Percentiles rank a stretch among this genome's conserved stretches.
Evolutionary conservation across 352 stramenopile genomes (phyloP).

Genomic region (Pythium phragmiticola): DNA sequence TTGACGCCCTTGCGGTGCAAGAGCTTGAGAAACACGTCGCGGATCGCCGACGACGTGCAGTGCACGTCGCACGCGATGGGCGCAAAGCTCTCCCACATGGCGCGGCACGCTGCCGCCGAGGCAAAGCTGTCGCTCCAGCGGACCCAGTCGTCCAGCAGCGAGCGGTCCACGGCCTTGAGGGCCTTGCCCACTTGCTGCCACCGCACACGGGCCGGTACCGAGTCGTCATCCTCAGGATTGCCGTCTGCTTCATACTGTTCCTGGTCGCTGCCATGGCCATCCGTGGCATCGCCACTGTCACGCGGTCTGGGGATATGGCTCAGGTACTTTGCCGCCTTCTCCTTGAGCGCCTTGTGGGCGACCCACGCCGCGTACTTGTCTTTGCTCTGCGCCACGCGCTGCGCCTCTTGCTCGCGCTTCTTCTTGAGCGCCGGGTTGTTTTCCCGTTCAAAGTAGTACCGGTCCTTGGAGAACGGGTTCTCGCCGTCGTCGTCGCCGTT

Average conservation of each 20-base stretch:
- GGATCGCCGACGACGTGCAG: conserved; percentile 80
- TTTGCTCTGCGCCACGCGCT: conserved; percentile 60
- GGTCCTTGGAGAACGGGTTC: conserved; percentile 64
- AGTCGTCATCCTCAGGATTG: conserved; percentile 32
- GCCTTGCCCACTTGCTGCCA: conserved; percentile 86
- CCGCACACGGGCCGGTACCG: conserved; percentile 36
- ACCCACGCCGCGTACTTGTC: conserved; percentile 76
- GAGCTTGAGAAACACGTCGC: conserved; percentile 90
- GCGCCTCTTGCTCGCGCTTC: conserved; percentile 38
- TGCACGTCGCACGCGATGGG: conserved; percentile 88
- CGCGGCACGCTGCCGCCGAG: conserved; percentile 46
- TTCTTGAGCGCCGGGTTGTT: conserved; percentile 62
- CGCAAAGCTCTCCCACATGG: conserved; percentile 86
- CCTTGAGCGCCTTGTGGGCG: conserved; percentile 72
- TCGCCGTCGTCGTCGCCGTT: conserved; percentile 37
- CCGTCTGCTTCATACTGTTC: conserved; percentile 28
- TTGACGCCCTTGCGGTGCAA: conserved; percentile 86
- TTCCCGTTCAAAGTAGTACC: conserved; percentile 69
- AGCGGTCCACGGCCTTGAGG: conserved; percentile 86
- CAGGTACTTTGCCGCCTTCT: conserved; percentile 77
- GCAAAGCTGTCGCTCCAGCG: conserved; percentile 78
- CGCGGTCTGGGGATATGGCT: conserved; percentile 58
- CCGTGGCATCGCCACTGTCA: not conserved
- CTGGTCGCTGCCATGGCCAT: conserved; percentile 31
- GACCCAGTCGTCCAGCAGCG: conserved; percentile 80